A percentile compares a stretch with the other conserved stretches of the same genome.
Evolutionary conservation across 2,329 filamentous ascomycete species (phyloP).

Genomic region (Pseudogymnoascus sp.): DNA sequence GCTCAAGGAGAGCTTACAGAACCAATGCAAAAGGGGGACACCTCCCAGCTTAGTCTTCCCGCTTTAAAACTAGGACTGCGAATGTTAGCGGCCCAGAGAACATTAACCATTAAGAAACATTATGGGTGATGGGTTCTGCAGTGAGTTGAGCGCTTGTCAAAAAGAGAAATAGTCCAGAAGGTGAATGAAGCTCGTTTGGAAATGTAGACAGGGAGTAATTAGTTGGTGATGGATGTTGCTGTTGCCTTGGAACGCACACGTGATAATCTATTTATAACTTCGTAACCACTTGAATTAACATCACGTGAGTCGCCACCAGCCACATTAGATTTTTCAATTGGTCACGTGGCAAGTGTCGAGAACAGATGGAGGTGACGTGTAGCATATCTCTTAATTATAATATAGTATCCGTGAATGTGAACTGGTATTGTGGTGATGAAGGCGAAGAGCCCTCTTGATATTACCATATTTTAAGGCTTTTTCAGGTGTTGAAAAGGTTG

Average conservation of each 20-base stretch:
- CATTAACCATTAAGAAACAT: neutral
- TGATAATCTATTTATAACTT: neutral
- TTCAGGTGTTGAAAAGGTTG: neutral
- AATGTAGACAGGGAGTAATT: neutral
- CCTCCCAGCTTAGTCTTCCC: neutral
- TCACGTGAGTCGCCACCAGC: neutral
- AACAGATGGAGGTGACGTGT: neutral
- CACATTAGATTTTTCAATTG: neutral
- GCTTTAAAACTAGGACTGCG: neutral
- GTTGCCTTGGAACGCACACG: neutral
- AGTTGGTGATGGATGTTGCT: neutral
- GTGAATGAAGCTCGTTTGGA: neutral
- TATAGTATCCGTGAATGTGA: neutral
- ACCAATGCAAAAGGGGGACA: neutral
- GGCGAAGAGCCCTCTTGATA: neutral
- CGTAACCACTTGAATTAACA: accelerated
- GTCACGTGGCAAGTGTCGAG: neutral
- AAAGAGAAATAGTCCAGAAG: neutral
- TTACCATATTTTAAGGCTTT: neutral
- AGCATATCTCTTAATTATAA: neutral
- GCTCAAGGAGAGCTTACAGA: neutral
- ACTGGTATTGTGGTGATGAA: neutral
- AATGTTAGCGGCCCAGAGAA: neutral
- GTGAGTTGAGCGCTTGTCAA: neutral
- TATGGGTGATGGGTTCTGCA: neutral